Percentiles rank a stretch among this genome's conserved stretches.
Evolutionary conservation across 2,329 filamentous ascomycete genomes (phyloP).

Genomic region (Magnaporthales sp.): DNA sequence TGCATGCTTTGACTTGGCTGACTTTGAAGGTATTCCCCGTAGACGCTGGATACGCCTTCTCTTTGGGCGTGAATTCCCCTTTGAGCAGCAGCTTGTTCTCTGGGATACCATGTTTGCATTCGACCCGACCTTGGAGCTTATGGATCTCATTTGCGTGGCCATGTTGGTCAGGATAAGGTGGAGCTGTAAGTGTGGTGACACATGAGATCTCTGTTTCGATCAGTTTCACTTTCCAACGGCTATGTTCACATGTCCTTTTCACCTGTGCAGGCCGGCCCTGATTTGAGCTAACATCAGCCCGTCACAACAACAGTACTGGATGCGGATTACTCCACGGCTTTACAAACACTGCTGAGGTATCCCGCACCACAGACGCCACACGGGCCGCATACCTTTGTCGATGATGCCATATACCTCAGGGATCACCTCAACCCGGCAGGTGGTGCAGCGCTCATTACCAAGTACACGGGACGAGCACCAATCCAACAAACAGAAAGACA

Average conservation of each 20-base stretch:
- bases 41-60: conserved; percentile 90
- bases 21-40: neutral
- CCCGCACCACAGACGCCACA: conserved; percentile 54
- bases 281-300: neutral
- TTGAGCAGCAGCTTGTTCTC: conserved; percentile 71
- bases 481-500: neutral
- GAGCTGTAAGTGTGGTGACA: conserved; percentile 53
- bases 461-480: conserved; percentile 56
- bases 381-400: conserved; percentile 70
- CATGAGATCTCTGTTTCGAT: neutral
- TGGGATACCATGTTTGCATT: conserved; percentile 92
- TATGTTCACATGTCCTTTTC: neutral
- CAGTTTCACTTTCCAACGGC: too few species aligned
- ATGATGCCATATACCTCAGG: conserved; percentile 71
- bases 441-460: conserved; percentile 57
- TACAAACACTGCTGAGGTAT: conserved; percentile 79
- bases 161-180: conserved; percentile 91
- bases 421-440: conserved; percentile 55
- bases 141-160: conserved; percentile 85
- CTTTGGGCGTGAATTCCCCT: conserved; percentile 88
- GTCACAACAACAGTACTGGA: conserved; percentile 56
- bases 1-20: conserved; percentile 6
- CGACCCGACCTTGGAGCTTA: conserved; percentile 68
- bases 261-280: neutral
- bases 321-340: conserved; percentile 77